Percentiles rank a stretch among this genome's conserved stretches.
phyloP scores from a whole-genome alignment of 768 basidiomycete genomes.

The Psilocybe sp. region DNA sequence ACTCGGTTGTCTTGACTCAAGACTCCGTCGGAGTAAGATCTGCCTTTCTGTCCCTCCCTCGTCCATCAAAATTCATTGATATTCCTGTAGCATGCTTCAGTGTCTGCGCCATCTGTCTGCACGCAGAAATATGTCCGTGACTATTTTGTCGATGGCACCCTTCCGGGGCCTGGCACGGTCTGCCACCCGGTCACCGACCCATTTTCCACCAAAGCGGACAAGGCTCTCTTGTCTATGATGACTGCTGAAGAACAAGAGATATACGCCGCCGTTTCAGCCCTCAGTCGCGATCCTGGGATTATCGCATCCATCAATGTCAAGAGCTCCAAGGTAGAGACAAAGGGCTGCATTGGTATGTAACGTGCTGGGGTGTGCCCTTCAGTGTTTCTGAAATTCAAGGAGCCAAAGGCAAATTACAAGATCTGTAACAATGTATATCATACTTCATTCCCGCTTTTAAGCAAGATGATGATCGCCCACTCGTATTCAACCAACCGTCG shows the following conservation, averaged over 20 bases:
- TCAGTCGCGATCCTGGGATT: constrained; percentile 8
- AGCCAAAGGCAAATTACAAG: no score
- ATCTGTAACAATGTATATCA: no score
- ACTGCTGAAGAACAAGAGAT: constrained; percentile 1
- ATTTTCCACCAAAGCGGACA: constrained; percentile 16
- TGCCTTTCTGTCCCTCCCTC: background rate
- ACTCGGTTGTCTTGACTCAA: constrained; percentile 37
- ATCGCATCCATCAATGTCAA: background rate
- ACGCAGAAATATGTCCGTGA: constrained; percentile 29
- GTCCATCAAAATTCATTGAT: background rate
- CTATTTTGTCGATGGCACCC: constrained; percentile 38
- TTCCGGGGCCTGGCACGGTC: constrained; percentile 37
- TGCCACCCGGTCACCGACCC: constrained; percentile 30
- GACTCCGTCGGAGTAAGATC: constrained; percentile 35
- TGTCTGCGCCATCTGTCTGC: constrained; percentile 30
- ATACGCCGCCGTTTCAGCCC: constrained; percentile 4
- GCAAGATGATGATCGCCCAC: no score
- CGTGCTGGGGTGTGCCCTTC: no score
- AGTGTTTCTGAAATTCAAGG: no score
- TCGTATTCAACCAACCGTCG: no score
- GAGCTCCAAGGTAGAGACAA: no score
- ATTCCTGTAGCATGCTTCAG: constrained; percentile 30
- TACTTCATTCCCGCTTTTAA: no score
- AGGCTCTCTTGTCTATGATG: background rate
- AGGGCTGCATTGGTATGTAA: no score